Percentiles rank a stretch among this genome's conserved stretches.
phyloP scores from a whole-genome alignment of 2,329 filamentous ascomycete genomes.

The Aureobasidium pullulans region DNA sequence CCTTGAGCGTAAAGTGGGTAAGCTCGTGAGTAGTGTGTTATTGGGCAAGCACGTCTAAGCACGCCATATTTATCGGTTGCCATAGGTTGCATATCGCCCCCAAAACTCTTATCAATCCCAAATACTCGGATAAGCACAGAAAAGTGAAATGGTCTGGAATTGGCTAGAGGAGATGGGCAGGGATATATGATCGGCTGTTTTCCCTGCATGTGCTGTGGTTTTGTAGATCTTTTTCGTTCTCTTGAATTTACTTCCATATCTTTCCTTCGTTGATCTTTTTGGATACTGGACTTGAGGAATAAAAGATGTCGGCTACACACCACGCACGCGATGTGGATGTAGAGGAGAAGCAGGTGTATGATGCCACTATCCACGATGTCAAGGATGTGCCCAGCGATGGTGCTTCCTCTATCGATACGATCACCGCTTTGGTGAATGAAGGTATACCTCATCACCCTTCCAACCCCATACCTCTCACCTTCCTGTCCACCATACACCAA shows the following conservation, averaged over 20 bases:
- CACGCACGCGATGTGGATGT: background rate
- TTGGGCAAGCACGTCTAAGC: background rate
- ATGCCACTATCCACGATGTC: constrained; percentile 12
- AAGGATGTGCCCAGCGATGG: constrained; percentile 15
- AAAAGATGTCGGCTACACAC: background rate
- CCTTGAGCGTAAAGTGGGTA: background rate
- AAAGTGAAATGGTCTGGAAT: background rate
- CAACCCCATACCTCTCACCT: constrained; percentile 21
- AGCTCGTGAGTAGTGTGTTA: too few relatives aligned
- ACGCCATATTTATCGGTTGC: constrained; percentile 5
- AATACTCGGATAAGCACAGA: background rate
- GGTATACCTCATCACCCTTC: constrained; percentile 20
- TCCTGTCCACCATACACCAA: background rate
- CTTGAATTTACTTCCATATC: background rate
- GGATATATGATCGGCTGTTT: background rate
- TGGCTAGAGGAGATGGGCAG: background rate
- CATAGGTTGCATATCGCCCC: background rate
- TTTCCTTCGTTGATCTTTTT: too few relatives aligned
- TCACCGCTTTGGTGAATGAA: constrained; percentile 23
- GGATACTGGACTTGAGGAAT: background rate
- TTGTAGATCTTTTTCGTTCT: background rate
- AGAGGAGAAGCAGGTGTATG: constrained; percentile 10
- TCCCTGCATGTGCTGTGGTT: background rate
- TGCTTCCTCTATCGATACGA: constrained; percentile 19
- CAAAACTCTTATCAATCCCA: background rate